These are phyloP conservation scores for Ogataea siamensis DNA, from an alignment of 805 yeast genomes.

Conservation along the genomic window DNA sequence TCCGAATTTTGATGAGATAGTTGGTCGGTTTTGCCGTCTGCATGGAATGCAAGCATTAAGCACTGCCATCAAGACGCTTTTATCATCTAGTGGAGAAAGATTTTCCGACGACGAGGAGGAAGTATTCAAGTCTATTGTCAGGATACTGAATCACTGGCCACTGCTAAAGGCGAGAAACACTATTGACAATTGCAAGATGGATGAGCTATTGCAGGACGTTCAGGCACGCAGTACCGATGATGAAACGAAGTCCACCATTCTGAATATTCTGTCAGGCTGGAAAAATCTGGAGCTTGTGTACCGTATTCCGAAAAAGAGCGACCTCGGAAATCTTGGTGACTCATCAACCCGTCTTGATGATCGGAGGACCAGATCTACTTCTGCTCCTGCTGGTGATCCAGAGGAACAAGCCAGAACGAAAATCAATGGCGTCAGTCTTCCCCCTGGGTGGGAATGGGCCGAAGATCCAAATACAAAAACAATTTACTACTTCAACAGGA, in stretches of 20 bases:
- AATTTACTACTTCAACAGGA: constrained; percentile 55
- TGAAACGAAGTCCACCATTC: constrained; percentile 38
- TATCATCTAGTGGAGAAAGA: constrained; percentile 1
- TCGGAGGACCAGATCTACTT: constrained; percentile 21
- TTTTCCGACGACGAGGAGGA: constrained; percentile 35
- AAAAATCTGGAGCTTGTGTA: constrained; percentile 73
- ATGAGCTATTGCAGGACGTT: constrained; percentile 52
- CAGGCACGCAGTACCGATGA: constrained; percentile 23
- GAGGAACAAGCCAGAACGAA: constrained; percentile 14
- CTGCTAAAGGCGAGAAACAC: constrained; percentile 68
- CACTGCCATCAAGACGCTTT: constrained; percentile 47
- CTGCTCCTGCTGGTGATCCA: constrained; percentile 7
- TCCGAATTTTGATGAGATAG: constrained; percentile 38
- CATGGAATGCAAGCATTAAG: constrained; percentile 87
- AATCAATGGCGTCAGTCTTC: constrained; percentile 40
- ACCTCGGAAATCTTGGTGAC: constrained; percentile 21
- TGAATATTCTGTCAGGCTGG: constrained; percentile 63
- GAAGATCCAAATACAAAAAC: constrained; percentile 43
- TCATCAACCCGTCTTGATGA: constrained; percentile 21
- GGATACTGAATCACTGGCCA: constrained; percentile 64
- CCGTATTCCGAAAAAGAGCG: constrained; percentile 66
- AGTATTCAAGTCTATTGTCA: constrained; percentile 49
- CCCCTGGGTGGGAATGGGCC: constrained; percentile 67
- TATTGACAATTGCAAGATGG: constrained; percentile 71
- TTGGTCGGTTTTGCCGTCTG: constrained; percentile 61